Percentiles rank a stretch among this genome's conserved stretches.
These are phyloP conservation scores for Ascocoryne sarcoides DNA, from an alignment of 2,329 filamentous ascomycete species.

Conservation along the genomic window DNA sequence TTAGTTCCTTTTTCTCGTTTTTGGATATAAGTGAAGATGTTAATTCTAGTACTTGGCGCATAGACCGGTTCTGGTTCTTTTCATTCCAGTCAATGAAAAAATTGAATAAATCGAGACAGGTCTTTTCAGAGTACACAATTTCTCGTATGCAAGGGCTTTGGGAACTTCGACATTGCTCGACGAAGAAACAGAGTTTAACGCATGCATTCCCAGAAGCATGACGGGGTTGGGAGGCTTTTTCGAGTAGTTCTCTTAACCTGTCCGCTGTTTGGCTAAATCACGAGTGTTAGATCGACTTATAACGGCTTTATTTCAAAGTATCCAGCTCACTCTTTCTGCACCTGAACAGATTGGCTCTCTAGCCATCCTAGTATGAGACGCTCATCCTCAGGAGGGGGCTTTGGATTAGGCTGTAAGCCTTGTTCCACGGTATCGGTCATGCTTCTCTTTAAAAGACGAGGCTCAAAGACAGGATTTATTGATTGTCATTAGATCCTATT, in stretches of 20 bases:
- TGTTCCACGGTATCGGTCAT: no score
- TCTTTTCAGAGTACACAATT: constrained; percentile 44
- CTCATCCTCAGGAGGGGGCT: constrained; percentile 17
- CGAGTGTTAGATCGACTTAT: no score
- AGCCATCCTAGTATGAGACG: constrained; percentile 32
- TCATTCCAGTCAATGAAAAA: constrained; percentile 62
- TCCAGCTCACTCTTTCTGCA: constrained; percentile 30
- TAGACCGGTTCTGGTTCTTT: constrained; percentile 53
- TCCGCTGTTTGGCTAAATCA: constrained; percentile 18
- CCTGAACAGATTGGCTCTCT: constrained; percentile 31
- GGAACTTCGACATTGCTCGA: constrained; percentile 50
- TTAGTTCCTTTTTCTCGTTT: constrained; percentile 37
- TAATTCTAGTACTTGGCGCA: constrained; percentile 53
- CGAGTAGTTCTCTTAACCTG: constrained; percentile 17
- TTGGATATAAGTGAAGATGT: constrained; percentile 41
- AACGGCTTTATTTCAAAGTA: not conserved
- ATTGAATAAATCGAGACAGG: constrained; percentile 44
- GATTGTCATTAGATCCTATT: no score
- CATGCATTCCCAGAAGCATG: constrained; percentile 49
- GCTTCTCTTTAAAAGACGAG: no score
- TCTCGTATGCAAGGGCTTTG: constrained; percentile 32
- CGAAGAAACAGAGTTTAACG: constrained; percentile 52
- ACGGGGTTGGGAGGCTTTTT: constrained; percentile 37
- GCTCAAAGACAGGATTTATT: no score
- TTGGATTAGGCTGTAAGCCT: not conserved